These are phyloP conservation scores for Cardiospermum halicacabum DNA, from an alignment of 345 rosid genomes.

Conservation along the genomic window DNA sequence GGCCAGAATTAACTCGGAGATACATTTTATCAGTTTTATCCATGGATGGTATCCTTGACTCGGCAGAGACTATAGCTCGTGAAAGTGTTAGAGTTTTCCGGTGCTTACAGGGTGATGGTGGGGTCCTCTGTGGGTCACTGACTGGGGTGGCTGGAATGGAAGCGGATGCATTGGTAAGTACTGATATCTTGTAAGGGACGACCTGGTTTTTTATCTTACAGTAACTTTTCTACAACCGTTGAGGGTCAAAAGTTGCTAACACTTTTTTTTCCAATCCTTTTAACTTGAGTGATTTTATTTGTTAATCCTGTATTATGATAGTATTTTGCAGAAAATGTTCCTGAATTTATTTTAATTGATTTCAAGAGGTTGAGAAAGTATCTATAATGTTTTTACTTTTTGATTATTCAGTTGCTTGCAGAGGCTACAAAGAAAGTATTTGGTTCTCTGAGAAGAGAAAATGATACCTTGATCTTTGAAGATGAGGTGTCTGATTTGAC, in stretches of 20 bases:
- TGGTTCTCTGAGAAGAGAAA: slow-evolving; percentile 55
- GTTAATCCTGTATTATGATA: no score
- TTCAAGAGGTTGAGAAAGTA: neutral
- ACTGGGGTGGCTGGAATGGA: slow-evolving; percentile 95
- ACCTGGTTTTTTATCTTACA: neutral
- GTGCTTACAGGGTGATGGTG: slow-evolving; percentile 98
- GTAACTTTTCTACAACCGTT: neutral
- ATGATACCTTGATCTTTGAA: slow-evolving; percentile 56
- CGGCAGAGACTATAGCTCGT: slow-evolving; percentile 71
- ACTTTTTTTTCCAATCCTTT: no score
- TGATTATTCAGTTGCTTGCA: slow-evolving; percentile 86
- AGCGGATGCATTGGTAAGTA: slow-evolving; percentile 93
- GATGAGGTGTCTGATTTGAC: slow-evolving; percentile 55
- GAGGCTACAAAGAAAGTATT: slow-evolving; percentile 76
- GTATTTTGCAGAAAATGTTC: no score
- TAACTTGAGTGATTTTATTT: no score
- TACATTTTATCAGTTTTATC: slow-evolving; percentile 69
- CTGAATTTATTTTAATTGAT: neutral
- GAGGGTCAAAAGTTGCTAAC: neutral
- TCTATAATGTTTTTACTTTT: slow-evolving; percentile 25
- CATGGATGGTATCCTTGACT: slow-evolving; percentile 87
- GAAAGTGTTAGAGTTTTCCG: slow-evolving; percentile 85
- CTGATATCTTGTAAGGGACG: neutral
- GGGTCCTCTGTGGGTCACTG: slow-evolving; percentile 88
- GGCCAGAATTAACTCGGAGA: slow-evolving; percentile 96